These are phyloP conservation scores for Leccinum rimulosum DNA, from an alignment of 768 basidiomycete species.

Conservation along the genomic window DNA sequence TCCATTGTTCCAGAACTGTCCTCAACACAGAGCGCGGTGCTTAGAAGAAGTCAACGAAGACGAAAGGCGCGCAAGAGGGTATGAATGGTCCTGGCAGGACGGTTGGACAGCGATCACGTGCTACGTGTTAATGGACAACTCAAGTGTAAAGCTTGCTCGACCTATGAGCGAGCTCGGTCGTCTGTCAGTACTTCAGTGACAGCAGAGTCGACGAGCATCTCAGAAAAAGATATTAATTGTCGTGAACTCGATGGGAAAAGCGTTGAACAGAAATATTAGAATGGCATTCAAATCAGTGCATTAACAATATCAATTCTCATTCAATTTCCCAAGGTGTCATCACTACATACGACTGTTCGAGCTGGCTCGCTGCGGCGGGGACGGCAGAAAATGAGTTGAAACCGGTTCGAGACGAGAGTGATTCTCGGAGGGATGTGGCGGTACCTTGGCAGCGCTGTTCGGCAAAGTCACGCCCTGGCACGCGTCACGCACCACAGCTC, in stretches of 20 bases:
- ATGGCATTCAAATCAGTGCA: not conserved
- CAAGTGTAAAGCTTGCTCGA: too few relatives aligned
- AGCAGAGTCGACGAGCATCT: not conserved
- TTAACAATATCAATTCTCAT: not conserved
- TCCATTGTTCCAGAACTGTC: constrained; percentile 22
- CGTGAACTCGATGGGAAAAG: not conserved
- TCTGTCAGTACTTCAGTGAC: not conserved
- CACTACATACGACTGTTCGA: not conserved
- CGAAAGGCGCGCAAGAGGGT: constrained; percentile 3
- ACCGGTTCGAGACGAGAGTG: constrained; percentile 6
- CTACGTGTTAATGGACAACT: not conserved
- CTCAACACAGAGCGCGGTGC: not conserved
- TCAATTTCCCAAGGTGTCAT: not conserved
- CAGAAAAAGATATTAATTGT: not conserved
- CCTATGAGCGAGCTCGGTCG: not conserved
- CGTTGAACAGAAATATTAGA: not conserved
- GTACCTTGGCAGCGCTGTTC: constrained; percentile 19
- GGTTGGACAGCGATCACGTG: constrained; percentile 18
- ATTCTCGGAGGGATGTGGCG: constrained; percentile 19
- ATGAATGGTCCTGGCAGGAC: not conserved
- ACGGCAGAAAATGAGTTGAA: constrained; percentile 1
- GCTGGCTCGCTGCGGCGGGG: not conserved
- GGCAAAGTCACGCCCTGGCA: constrained; percentile 30
- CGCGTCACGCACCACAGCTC: constrained; percentile 33
- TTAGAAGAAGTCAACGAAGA: not conserved